Conservation (phyloP, 2,329 filamentous ascomycete species). For the Simplicillium aogashimaense region DNA sequence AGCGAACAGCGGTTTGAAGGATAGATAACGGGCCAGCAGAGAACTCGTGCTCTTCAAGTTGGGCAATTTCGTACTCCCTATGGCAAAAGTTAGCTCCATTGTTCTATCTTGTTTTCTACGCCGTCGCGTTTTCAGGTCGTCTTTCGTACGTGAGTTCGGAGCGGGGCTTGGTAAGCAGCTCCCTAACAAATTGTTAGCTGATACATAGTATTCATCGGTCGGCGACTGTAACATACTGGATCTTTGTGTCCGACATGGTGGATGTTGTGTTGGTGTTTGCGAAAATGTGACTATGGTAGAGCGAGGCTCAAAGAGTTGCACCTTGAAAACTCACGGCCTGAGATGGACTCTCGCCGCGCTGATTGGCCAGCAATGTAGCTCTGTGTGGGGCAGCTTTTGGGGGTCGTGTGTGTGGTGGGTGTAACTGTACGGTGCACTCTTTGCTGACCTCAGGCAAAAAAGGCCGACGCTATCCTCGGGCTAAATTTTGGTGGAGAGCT, state of each 20-base stretch:
- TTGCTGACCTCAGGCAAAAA: slow-evolving; percentile 1
- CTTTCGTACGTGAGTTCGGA: slow-evolving; percentile 79
- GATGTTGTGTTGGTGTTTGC: slow-evolving; percentile 8
- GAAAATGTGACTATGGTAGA: slow-evolving; percentile 10
- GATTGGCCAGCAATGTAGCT: background rate
- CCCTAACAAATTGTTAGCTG: slow-evolving; percentile 42
- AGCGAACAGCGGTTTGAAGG: slow-evolving; percentile 90
- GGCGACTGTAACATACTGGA: slow-evolving; percentile 44
- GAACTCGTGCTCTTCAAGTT: slow-evolving; percentile 51
- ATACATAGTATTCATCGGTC: background rate
- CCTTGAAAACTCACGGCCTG: background rate
- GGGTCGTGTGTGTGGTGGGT: background rate
- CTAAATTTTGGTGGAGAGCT: slow-evolving; percentile 14
- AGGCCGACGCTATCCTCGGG: slow-evolving; percentile 13
- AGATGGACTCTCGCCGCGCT: background rate
- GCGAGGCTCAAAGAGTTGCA: slow-evolving; percentile 18
- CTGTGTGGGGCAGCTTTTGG: background rate
- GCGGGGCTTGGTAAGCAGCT: slow-evolving; percentile 81
- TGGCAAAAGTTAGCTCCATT: slow-evolving; percentile 2
- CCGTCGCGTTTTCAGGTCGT: slow-evolving; percentile 9
- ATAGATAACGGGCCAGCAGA: slow-evolving; percentile 60
- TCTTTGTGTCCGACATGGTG: slow-evolving; percentile 58
- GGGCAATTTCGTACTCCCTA: slow-evolving; percentile 84
- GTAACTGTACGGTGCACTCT: background rate
- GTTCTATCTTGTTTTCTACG: slow-evolving; percentile 3